Evolutionary conservation across 1,284 basidiomycete species (phyloP).

Genomic region (Tausonia pullulans): DNA sequence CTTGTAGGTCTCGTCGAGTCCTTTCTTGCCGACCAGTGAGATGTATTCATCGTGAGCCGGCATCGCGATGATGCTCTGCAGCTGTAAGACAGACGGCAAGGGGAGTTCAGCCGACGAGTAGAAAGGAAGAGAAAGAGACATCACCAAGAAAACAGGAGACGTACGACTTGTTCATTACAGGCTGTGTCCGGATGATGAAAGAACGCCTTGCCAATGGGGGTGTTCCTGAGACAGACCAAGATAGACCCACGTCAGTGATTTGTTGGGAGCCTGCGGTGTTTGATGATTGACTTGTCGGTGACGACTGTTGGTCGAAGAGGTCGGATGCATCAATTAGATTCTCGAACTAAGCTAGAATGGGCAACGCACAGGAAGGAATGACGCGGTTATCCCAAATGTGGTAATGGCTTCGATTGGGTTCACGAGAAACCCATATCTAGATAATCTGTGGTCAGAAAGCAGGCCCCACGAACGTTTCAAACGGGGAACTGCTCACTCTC

Average conservation of each 20-base stretch:
- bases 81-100: background rate
- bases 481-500: conserved; percentile 8
- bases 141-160: background rate
- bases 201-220: conserved; percentile 18
- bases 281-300: conserved; percentile 8
- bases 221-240: background rate
- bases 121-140: background rate
- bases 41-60: conserved; percentile 19
- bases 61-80: conserved; percentile 18
- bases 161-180: conserved; percentile 16
- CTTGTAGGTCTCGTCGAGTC: conserved; percentile 7
- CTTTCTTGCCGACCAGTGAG: conserved; percentile 10
- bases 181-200: conserved; percentile 19
- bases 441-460: conserved; percentile 11
- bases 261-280: no score
- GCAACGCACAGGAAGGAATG: conserved; percentile 11
- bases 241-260: no score
- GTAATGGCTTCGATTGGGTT: conserved; percentile 14
- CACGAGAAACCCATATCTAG: conserved; percentile 8
- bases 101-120: no score
- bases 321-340: no score
- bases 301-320: background rate
- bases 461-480: conserved; percentile 5
- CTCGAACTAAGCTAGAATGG: no score
- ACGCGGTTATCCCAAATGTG: conserved; percentile 18